Evolutionary conservation across 345 rosid genomes (phyloP).

Genomic region (Sisymbrium irio): DNA sequence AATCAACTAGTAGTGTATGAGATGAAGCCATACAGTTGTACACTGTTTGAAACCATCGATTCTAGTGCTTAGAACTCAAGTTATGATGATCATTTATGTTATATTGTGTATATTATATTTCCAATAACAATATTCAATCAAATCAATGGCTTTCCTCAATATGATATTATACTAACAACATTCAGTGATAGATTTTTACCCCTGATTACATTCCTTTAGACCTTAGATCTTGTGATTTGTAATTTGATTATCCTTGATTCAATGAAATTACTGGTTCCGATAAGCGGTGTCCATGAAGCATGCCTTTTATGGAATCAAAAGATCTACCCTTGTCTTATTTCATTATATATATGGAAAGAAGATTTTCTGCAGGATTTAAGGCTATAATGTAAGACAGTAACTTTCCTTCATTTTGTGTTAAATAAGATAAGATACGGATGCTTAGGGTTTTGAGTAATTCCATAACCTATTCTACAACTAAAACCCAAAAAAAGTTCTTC

Average conservation of each 20-base stretch:
- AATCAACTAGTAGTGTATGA: conserved; percentile 46
- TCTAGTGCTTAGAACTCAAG: conserved; percentile 28
- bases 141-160: background rate
- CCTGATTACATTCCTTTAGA: too few species aligned
- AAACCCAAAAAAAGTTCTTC: background rate
- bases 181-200: too few species aligned
- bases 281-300: background rate
- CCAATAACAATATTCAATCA: background rate
- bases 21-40: conserved; percentile 83
- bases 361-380: background rate
- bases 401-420: background rate
- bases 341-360: conserved; percentile 6
- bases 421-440: conserved; percentile 11
- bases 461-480: conserved; percentile 5
- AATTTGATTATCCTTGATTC: too few species aligned
- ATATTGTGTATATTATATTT: background rate
- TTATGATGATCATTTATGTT: conserved; percentile 5
- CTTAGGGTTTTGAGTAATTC: conserved; percentile 17
- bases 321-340: background rate
- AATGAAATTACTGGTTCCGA: background rate
- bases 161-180: background rate
- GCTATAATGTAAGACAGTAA: background rate
- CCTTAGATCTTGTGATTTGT: too few species aligned
- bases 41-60: conserved; percentile 64
- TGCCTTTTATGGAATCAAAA: conserved; percentile 18